A percentile compares a stretch with the other conserved stretches of the same genome.
These are phyloP conservation scores for Trichosporon faecale DNA, from an alignment of 1,284 basidiomycete genomes.

Conservation along the genomic window DNA sequence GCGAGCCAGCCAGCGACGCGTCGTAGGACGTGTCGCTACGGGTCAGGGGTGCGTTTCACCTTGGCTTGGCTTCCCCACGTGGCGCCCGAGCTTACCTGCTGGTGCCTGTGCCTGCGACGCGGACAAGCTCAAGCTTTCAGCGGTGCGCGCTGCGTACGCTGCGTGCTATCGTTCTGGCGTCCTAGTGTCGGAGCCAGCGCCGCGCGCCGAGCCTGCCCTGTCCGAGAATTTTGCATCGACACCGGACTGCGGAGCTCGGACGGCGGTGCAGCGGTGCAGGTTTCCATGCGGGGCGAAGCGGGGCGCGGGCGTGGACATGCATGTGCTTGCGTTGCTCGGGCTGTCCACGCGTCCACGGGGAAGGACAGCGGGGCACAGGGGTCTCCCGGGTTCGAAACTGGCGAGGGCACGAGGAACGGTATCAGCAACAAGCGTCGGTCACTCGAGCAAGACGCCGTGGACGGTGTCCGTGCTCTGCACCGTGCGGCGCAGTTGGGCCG, in stretches of 20 bases:
- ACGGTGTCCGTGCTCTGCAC: background rate
- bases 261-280: no score
- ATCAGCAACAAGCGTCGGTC: no score
- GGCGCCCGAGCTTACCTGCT: background rate
- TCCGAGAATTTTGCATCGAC: background rate
- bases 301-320: no score
- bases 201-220: no score
- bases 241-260: background rate
- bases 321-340: no score
- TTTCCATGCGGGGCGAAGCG: no score
- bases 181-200: background rate
- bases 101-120: background rate
- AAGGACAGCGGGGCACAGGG: no score
- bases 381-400: no score
- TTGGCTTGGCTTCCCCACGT: background rate
- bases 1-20: background rate
- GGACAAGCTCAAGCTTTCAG: background rate
- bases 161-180: background rate
- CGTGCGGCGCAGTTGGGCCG: background rate
- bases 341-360: no score
- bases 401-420: no score
- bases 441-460: no score
- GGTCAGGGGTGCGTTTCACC: background rate
- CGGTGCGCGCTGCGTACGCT: no score
- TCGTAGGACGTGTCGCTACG: background rate